Evolutionary conservation across 257 asterid species (phyloP).

Genomic region (Nicotiana sylvestris): DNA sequence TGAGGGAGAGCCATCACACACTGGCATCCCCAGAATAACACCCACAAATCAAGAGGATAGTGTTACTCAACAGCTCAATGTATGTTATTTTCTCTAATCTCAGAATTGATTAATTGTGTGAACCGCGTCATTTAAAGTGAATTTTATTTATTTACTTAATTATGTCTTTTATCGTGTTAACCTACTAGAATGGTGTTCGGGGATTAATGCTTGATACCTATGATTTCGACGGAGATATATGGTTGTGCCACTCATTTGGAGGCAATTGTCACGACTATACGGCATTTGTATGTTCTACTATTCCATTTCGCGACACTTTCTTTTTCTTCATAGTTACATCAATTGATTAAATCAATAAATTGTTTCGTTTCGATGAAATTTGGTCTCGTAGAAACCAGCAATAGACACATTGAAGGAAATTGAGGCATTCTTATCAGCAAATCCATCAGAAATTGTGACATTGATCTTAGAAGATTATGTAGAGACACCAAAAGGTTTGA

Average conservation of each 20-base stretch:
- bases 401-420: constrained; percentile 55
- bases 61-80: constrained; percentile 68
- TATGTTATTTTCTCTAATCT: constrained; percentile 5
- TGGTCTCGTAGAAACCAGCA: constrained; percentile 43
- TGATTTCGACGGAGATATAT: constrained; percentile 62
- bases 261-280: constrained; percentile 76
- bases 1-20: constrained; percentile 43
- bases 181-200: constrained; percentile 73
- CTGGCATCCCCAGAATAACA: constrained; percentile 51
- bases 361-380: background rate
- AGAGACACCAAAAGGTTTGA: constrained; percentile 55
- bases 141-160: background rate
- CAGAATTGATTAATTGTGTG: background rate
- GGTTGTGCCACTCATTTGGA: constrained; percentile 87
- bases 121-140: too few species aligned
- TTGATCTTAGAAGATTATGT: constrained; percentile 85
- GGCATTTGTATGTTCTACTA: constrained; percentile 46
- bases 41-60: constrained; percentile 72
- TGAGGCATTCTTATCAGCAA: constrained; percentile 52
- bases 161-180: background rate
- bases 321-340: background rate
- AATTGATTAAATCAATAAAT: background rate
- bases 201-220: constrained; percentile 84
- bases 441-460: constrained; percentile 84
- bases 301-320: too few species aligned